Evolutionary conservation across 2,329 filamentous ascomycete species (phyloP).

Genomic region (Tolypocladium amazonense): DNA sequence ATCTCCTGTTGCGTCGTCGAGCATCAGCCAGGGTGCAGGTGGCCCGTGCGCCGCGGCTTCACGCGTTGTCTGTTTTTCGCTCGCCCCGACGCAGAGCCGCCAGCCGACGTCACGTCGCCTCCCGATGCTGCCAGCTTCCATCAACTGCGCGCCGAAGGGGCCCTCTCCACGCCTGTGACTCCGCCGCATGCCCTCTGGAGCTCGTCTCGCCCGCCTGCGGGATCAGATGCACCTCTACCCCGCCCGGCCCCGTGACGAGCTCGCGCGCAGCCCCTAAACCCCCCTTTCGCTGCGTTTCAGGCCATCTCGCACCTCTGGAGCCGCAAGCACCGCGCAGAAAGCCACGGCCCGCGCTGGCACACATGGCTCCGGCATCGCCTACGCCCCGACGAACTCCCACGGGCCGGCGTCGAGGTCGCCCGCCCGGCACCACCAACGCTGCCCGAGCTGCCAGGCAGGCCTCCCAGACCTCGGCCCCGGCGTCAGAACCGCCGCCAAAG

Average conservation of each 20-base stretch:
- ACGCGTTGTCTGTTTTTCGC: slow-evolving; percentile 31
- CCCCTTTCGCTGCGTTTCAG: slow-evolving; percentile 2
- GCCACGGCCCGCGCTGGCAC: background rate
- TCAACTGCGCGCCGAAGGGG: slow-evolving; percentile 15
- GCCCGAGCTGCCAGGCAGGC: slow-evolving; percentile 27
- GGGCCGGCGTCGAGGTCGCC: slow-evolving; percentile 36
- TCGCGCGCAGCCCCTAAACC: slow-evolving; percentile 16
- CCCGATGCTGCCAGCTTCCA: slow-evolving; percentile 16
- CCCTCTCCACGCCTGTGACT: slow-evolving; percentile 8
- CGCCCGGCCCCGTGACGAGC: slow-evolving; percentile 18
- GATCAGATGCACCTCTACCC: slow-evolving; percentile 12
- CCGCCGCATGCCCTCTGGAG: slow-evolving; percentile 9
- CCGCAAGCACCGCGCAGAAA: background rate
- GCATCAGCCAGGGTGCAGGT: background rate
- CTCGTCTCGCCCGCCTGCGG: slow-evolving; percentile 6
- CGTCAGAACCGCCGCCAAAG: slow-evolving; percentile 56
- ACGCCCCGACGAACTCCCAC: slow-evolving; percentile 30
- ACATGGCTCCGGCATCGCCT: slow-evolving; percentile 23
- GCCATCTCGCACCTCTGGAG: background rate
- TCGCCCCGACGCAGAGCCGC: slow-evolving; percentile 16
- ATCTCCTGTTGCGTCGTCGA: no score
- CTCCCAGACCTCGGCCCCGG: slow-evolving; percentile 17
- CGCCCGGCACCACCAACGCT: slow-evolving; percentile 31
- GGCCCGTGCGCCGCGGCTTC: slow-evolving; percentile 10
- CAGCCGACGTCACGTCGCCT: slow-evolving; percentile 23